Conservation (phyloP, 2,329 filamentous ascomycete genomes). For the Trichoderma oligosporum region DNA sequence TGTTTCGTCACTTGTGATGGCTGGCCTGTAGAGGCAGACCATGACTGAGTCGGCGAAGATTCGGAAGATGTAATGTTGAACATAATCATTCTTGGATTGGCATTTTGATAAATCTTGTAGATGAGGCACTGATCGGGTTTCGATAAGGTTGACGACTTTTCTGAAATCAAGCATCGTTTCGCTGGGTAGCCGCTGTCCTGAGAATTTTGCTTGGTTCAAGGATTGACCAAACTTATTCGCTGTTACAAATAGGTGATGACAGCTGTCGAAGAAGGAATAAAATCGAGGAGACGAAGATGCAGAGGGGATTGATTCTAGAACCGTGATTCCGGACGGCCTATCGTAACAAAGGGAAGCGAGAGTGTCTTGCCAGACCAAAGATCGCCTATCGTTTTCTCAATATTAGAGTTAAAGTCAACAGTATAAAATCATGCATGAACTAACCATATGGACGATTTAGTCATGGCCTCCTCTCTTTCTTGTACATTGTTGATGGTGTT, state of each 20-base stretch:
- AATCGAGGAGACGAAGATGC: background rate
- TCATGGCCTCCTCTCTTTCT: background rate
- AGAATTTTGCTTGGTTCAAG: background rate
- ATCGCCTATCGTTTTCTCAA: background rate
- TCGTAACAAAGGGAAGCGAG: constrained; percentile 8
- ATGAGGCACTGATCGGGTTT: constrained; percentile 5
- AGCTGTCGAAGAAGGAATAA: constrained; percentile 8
- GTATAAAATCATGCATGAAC: background rate
- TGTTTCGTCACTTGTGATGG: background rate
- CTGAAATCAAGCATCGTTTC: constrained; percentile 5
- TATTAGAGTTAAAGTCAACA: background rate
- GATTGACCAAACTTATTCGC: constrained; percentile 1
- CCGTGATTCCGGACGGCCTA: constrained; percentile 8
- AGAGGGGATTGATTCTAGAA: constrained; percentile 8
- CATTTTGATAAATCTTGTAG: constrained; percentile 3
- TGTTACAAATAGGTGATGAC: constrained; percentile 2
- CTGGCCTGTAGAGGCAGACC: background rate
- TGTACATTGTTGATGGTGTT: background rate
- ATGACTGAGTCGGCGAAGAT: constrained; percentile 1
- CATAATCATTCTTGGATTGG: constrained; percentile 6
- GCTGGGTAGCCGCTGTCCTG: background rate
- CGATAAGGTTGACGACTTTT: constrained; percentile 5
- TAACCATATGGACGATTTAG: background rate
- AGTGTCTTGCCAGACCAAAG: constrained; percentile 8
- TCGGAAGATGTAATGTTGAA: constrained; percentile 4